A percentile compares a stretch with the other conserved stretches of the same genome.
phyloP scores from a whole-genome alignment of 2,329 filamentous ascomycete species.

The Colletotrichum lentis region DNA sequence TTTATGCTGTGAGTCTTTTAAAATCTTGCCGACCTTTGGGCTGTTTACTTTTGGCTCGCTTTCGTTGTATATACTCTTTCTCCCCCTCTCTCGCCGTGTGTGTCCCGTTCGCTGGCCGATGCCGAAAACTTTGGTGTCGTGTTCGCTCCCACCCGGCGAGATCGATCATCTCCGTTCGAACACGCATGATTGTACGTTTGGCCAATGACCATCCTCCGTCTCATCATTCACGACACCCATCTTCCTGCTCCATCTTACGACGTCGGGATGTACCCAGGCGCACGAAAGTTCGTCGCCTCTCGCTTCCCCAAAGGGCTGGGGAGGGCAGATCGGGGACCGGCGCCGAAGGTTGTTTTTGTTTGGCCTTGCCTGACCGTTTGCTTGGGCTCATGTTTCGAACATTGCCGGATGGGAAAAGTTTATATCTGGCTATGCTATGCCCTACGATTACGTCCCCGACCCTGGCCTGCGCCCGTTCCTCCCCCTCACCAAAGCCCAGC shows the following conservation, averaged over 20 bases:
- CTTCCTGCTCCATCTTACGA: slow-evolving; percentile 6
- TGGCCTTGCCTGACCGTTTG: slow-evolving; percentile 28
- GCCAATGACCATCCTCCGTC: slow-evolving; percentile 21
- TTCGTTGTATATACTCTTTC: slow-evolving; percentile 33
- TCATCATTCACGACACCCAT: slow-evolving; percentile 6
- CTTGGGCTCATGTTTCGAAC: slow-evolving; percentile 36
- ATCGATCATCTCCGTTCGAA: slow-evolving; percentile 17
- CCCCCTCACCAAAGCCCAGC: slow-evolving; percentile 25
- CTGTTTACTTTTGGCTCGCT: slow-evolving; percentile 36
- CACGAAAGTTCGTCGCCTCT: slow-evolving; percentile 32
- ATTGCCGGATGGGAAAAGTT: slow-evolving; percentile 37
- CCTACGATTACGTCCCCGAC: slow-evolving; percentile 24
- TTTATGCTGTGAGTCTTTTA: slow-evolving; percentile 61
- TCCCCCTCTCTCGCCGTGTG: slow-evolving; percentile 3
- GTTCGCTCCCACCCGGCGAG: slow-evolving; percentile 13
- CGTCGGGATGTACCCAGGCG: slow-evolving; percentile 1
- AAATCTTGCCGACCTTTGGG: slow-evolving; percentile 39
- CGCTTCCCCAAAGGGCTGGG: slow-evolving; percentile 16
- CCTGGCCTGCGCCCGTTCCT: slow-evolving; percentile 34
- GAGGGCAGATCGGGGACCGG: slow-evolving; percentile 26
- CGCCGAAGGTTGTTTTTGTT: slow-evolving; percentile 35
- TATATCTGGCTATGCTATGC: slow-evolving; percentile 31
- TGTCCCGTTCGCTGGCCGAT: slow-evolving; percentile 29
- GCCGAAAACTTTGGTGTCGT: slow-evolving; percentile 21
- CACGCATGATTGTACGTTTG: slow-evolving; percentile 33